Conservation (phyloP, 1,284 basidiomycete genomes). For the Rhodotorula glutinis region DNA sequence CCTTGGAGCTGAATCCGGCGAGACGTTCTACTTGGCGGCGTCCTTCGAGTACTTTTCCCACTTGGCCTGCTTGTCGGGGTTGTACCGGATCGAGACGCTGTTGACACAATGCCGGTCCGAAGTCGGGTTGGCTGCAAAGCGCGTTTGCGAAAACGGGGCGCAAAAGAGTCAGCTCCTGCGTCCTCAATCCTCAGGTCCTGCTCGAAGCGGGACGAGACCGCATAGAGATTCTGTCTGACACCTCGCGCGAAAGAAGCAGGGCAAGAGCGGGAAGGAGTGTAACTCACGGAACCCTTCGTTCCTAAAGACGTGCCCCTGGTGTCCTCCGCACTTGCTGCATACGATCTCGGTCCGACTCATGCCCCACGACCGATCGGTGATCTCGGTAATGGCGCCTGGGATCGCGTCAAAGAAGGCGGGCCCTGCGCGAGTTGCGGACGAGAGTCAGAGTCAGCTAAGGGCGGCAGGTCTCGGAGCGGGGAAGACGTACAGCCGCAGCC, state of each 20-base stretch:
- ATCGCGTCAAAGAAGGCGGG: constrained; percentile 51
- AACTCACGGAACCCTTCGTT: constrained; percentile 6
- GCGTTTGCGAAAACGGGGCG: not conserved
- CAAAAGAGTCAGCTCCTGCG: constrained; percentile 4
- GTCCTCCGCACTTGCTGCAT: constrained; percentile 50
- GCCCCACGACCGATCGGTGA: constrained; percentile 49
- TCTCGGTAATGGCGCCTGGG: constrained; percentile 45
- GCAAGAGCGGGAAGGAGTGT: not conserved
- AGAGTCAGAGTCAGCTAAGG: not conserved
- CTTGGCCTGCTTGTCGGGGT: constrained; percentile 10
- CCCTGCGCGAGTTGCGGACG: not conserved
- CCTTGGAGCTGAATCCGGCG: too few relatives aligned
- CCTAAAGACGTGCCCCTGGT: constrained; percentile 50
- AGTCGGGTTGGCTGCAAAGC: constrained; percentile 16
- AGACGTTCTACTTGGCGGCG: constrained; percentile 1
- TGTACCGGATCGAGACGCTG: constrained; percentile 24
- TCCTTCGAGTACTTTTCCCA: constrained; percentile 2
- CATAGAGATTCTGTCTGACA: too few relatives aligned
- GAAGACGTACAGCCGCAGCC: constrained; percentile 49
- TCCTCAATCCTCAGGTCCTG: not conserved
- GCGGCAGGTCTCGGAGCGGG: not conserved
- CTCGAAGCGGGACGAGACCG: not conserved
- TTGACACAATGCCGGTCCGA: constrained; percentile 42
- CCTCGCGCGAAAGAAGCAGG: not conserved
- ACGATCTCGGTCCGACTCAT: constrained; percentile 51